phyloP scores from a whole-genome alignment of 306 rosid genomes.

The Potentilla sterilis region DNA sequence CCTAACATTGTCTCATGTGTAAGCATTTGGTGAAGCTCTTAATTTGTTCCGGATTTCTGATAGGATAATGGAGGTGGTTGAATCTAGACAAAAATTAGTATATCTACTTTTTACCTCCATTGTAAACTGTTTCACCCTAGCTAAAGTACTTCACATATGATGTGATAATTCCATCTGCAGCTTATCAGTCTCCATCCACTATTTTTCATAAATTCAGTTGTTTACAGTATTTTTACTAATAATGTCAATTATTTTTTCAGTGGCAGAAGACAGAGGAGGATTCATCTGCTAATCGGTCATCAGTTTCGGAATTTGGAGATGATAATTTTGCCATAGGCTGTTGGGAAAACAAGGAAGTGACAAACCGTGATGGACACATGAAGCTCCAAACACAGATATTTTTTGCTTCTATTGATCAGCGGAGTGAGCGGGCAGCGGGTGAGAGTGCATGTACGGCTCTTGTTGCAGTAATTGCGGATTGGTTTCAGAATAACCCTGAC shows the following conservation, averaged over 20 bases:
- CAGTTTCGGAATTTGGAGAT: constrained; percentile 93
- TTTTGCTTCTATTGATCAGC: constrained; percentile 95
- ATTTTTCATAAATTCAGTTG: constrained; percentile 17
- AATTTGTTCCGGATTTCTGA: background rate
- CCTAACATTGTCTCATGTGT: background rate
- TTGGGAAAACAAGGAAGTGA: constrained; percentile 90
- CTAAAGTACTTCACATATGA: background rate
- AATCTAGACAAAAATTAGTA: background rate
- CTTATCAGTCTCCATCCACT: background rate
- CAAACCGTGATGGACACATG: constrained; percentile 90
- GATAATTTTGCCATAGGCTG: constrained; percentile 88
- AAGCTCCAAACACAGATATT: constrained; percentile 84
- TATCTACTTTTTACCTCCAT: background rate
- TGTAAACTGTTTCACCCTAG: background rate
- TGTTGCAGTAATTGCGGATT: constrained; percentile 90
- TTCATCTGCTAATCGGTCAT: constrained; percentile 69
- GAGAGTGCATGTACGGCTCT: constrained; percentile 99
- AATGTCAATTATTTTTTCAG: constrained; percentile 35
- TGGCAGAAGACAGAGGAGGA: constrained; percentile 73
- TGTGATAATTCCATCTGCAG: background rate
- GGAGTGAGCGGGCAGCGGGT: constrained; percentile 98
- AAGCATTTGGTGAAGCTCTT: background rate
- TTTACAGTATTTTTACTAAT: constrained; percentile 20
- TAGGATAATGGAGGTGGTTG: background rate
- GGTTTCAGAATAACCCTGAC: constrained; percentile 78